Evolutionary conservation across 768 basidiomycete genomes (phyloP).

Genomic region (Tricholoma hemisulphureum): DNA sequence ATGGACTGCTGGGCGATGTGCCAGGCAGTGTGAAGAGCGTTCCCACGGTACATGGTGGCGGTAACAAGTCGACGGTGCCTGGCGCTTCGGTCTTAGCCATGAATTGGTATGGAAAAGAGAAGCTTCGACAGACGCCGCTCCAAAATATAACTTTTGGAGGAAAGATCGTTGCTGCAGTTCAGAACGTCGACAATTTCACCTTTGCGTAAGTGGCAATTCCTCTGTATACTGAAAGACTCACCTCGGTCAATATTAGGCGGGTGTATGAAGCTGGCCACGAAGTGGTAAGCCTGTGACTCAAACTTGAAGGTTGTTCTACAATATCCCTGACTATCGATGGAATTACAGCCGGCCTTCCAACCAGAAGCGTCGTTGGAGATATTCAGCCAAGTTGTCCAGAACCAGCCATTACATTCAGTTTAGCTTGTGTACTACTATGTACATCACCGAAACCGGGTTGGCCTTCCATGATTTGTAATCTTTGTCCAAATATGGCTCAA

Average conservation of each 20-base stretch:
- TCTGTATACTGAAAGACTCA: background rate
- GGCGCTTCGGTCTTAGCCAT: constrained; percentile 42
- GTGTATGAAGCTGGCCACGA: constrained; percentile 61
- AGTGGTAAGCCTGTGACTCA: constrained; percentile 44
- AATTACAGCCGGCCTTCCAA: constrained; percentile 56
- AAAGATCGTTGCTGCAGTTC: constrained; percentile 52
- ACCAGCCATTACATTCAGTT: constrained; percentile 31
- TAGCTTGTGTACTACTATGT: background rate
- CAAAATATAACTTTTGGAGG: constrained; percentile 59
- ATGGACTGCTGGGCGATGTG: no score
- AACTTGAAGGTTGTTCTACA: background rate
- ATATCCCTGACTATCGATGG: background rate
- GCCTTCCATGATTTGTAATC: no score
- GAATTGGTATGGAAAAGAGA: constrained; percentile 45
- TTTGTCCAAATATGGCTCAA: no score
- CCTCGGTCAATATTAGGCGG: constrained; percentile 32
- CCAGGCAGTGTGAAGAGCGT: no score
- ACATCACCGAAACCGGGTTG: no score
- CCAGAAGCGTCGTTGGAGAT: constrained; percentile 57
- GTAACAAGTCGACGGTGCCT: no score
- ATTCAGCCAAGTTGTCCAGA: constrained; percentile 53
- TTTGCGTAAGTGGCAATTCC: constrained; percentile 53
- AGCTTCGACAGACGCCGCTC: constrained; percentile 36
- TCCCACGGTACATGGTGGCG: no score
- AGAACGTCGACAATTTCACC: constrained; percentile 64